Evolutionary conservation across 345 rosid species (phyloP).

Genomic region (Capsella bursapastoris): DNA sequence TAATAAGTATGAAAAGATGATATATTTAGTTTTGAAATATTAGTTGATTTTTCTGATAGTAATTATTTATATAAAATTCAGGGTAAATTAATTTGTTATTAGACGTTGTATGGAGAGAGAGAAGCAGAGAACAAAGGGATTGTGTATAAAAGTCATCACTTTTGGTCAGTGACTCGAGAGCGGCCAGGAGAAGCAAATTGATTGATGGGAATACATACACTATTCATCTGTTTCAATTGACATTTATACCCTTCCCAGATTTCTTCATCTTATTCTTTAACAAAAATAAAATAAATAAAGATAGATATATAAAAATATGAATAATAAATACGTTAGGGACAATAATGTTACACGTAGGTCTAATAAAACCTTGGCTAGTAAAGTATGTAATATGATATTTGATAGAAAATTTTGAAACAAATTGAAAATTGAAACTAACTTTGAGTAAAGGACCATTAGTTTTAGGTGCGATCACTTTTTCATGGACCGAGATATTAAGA

Average conservation of each 20-base stretch:
- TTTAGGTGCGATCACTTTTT: neutral
- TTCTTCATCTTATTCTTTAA: neutral
- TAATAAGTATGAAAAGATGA: no score
- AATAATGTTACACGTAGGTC: neutral
- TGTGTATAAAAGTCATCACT: constrained; percentile 42
- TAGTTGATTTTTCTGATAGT: no score
- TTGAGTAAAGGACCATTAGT: no score
- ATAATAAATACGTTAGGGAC: neutral
- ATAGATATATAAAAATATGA: no score
- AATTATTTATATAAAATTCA: no score
- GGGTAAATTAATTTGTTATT: no score
- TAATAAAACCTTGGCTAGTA: neutral
- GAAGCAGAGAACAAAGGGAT: neutral
- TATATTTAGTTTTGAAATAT: no score
- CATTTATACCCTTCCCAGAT: constrained; percentile 36
- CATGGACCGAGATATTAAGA: neutral
- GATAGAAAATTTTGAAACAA: no score
- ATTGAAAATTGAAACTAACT: no score
- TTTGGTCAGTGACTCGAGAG: constrained; percentile 34
- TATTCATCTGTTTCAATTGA: constrained; percentile 32
- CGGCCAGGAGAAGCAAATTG: constrained; percentile 35
- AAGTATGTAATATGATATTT: no score
- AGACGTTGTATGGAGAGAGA: no score
- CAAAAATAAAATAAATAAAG: no score
- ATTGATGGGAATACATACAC: constrained; percentile 36